Evolutionary conservation across 805 yeast species (phyloP).

Genomic region (Candida glaebosa): DNA sequence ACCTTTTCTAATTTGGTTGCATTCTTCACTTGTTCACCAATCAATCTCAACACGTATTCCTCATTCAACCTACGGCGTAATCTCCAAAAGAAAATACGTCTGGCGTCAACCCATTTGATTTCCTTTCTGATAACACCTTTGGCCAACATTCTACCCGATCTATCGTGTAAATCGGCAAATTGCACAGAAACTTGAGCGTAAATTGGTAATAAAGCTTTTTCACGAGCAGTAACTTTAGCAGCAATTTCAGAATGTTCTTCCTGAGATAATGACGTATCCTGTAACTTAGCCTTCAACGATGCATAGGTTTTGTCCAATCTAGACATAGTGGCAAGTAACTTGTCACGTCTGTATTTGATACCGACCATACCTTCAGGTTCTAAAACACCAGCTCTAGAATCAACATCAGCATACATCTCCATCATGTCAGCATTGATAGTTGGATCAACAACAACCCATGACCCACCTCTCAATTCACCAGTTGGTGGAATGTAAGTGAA

Average conservation of each 20-base stretch:
- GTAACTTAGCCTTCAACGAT: constrained; percentile 58
- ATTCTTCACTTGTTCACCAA: constrained; percentile 57
- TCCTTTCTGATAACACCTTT: constrained; percentile 88
- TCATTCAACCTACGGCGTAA: constrained; percentile 93
- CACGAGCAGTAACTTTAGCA: constrained; percentile 71
- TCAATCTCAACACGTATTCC: constrained; percentile 76
- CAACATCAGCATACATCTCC: constrained; percentile 99
- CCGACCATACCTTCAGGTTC: constrained; percentile 99
- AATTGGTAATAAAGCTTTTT: constrained; percentile 74
- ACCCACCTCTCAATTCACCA: constrained; percentile 99
- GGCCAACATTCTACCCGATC: constrained; percentile 96
- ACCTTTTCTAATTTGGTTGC: constrained; percentile 73
- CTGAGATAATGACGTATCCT: constrained; percentile 47
- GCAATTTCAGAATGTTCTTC: constrained; percentile 68
- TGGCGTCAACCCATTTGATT: constrained; percentile 78
- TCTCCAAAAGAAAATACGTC: constrained; percentile 99
- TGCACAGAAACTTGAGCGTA: constrained; percentile 91
- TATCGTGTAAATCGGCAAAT: constrained; percentile 96
- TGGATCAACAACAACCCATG: constrained; percentile 99
- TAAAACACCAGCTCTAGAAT: constrained; percentile 94
- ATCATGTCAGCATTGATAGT: constrained; percentile 94
- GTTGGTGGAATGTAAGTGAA: constrained; percentile 96
- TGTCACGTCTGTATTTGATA: constrained; percentile 93
- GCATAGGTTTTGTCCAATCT: constrained; percentile 80
- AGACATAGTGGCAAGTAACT: constrained; percentile 83